phyloP scores from a whole-genome alignment of 768 basidiomycete species.

The Trichaptum fuscoviolaceum region DNA sequence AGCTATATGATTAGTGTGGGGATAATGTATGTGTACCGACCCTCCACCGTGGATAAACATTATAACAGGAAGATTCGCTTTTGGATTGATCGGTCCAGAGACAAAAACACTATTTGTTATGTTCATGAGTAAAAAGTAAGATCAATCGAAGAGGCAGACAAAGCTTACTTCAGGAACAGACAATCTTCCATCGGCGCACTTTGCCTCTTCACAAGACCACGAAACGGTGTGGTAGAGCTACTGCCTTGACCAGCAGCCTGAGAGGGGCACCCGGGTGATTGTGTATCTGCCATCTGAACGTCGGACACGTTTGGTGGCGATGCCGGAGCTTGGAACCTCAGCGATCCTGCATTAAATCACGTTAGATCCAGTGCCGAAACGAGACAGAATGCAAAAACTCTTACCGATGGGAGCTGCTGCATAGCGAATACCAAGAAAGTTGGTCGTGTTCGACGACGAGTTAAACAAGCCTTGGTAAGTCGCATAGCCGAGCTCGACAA shows the following conservation, averaged over 20 bases:
- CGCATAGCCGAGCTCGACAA: conserved; percentile 23
- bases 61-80: conserved; percentile 37
- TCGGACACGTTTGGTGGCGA: background rate
- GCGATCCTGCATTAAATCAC: background rate
- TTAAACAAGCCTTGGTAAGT: conserved; percentile 22
- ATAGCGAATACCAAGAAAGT: conserved; percentile 25
- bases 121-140: background rate
- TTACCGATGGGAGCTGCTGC: conserved; percentile 22
- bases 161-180: conserved; percentile 38
- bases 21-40: conserved; percentile 12
- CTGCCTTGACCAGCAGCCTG: background rate
- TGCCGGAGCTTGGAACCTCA: background rate
- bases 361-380: background rate
- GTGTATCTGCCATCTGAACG: background rate
- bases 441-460: conserved; percentile 14
- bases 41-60: conserved; percentile 49
- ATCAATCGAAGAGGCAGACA: background rate
- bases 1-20: background rate
- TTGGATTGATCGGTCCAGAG: conserved; percentile 18
- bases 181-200: conserved; percentile 31
- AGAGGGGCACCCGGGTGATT: background rate
- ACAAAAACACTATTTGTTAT: conserved; percentile 37
- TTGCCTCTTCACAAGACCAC: background rate
- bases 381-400: background rate
- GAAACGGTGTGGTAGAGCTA: background rate